A percentile compares a stretch with the other conserved stretches of the same genome.
These are phyloP conservation scores for Neocatenulostroma microsporum DNA, from an alignment of 2,329 filamentous ascomycete genomes.

Conservation along the genomic window DNA sequence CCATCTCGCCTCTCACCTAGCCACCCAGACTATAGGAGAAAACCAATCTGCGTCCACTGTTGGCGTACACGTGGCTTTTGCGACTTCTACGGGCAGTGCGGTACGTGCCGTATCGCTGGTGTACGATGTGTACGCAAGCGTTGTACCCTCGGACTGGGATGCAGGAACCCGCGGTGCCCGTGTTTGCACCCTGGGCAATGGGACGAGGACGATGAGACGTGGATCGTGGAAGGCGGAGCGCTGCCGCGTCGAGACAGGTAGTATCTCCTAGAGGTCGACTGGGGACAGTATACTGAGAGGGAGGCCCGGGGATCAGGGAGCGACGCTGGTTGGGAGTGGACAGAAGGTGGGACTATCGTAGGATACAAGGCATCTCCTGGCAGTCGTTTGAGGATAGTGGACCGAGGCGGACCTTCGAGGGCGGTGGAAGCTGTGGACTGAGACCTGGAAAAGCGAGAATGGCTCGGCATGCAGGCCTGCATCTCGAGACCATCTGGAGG, in stretches of 20 bases:
- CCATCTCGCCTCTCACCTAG: not conserved
- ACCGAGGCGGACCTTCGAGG: too few species aligned
- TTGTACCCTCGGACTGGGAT: not conserved
- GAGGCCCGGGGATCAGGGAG: too few species aligned
- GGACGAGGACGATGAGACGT: conserved; percentile 1
- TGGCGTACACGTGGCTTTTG: not conserved
- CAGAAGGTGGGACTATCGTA: too few species aligned
- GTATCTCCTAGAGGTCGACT: not conserved
- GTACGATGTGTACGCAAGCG: conserved; percentile 3
- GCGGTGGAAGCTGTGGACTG: too few species aligned
- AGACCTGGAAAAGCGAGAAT: too few species aligned
- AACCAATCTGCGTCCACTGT: conserved; percentile 3
- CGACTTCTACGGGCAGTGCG: conserved; percentile 4
- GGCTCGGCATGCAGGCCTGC: too few species aligned
- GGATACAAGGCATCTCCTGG: too few species aligned
- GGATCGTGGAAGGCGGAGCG: not conserved
- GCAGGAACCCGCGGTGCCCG: conserved; percentile 4
- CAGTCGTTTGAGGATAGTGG: too few species aligned
- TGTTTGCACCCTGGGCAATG: conserved; percentile 4
- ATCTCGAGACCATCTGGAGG: too few species aligned
- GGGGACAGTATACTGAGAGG: too few species aligned
- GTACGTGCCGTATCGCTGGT: conserved; percentile 1
- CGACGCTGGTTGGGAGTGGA: too few species aligned
- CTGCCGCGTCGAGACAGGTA: not conserved
- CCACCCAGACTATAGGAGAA: not conserved